Evolutionary conservation across 2,329 filamentous ascomycete genomes (phyloP), one percentile per base, ranked within the genome.

Genomic region (Xylariaceae sp.): DNA sequence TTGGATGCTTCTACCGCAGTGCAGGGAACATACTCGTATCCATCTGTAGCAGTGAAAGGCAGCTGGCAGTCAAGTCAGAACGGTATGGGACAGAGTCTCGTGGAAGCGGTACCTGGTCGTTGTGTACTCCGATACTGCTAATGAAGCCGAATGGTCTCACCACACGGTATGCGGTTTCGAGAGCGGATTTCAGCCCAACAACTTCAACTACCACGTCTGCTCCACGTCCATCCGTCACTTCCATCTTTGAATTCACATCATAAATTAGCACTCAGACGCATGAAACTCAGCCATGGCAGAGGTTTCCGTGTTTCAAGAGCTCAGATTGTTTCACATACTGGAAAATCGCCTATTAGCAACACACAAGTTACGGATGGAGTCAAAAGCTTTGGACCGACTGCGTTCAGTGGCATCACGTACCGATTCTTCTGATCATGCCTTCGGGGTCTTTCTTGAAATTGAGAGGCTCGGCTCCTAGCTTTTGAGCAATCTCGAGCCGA

Each of bases 121-220:
- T 90, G 62, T 90, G 87, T 31, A 90, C 87, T 5, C 88, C 87
- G 53, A 90, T 88, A 63, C 85, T 89, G 61, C 83, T 86, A 59
- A 91, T 88, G 39, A 79, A 80, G 5, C 88, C 88, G 73, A 84
- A 91, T 1, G 87, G 86, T 48, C 88, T 78, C 51, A 91, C 68
- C 16, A 90, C 68, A 31, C 90, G 86, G 68, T 85, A 90, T 0
- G 82, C 87, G 34, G 84, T 88, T 63, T 78, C 81, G 64, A 91
- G 69, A 2, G 88, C 88, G 36, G 84, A 80, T 48, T 82, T 84
- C 54, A 86, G 71, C 0, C 88, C 88, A 22, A 91, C 88, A 6
- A 89, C 86, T 69, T 92, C 88, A 60, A 96, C 84, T 2, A 94
- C 84, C 16, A 89, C 84, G 71, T 97, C 92, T 13, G 91, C 91